Conservation (phyloP, 306 rosid genomes). For the Hylodesmum podocarpum region DNA sequence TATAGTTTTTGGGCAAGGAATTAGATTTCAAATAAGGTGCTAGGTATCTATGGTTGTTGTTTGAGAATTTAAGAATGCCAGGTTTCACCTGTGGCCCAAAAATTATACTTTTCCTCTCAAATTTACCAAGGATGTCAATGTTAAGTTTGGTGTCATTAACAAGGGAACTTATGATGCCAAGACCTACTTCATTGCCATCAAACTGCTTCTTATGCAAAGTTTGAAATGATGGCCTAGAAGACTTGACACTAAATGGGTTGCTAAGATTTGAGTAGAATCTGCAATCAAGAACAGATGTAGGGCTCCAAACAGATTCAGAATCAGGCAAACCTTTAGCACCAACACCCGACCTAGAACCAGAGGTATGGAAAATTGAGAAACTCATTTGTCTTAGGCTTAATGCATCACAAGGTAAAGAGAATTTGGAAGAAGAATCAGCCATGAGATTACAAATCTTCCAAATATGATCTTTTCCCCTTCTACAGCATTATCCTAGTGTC, state of each 20-base stretch:
- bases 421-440: slow-evolving; percentile 66
- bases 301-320: slow-evolving; percentile 71
- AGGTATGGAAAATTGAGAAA: slow-evolving; percentile 59
- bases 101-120: slow-evolving; percentile 59
- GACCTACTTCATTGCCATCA: slow-evolving; percentile 60
- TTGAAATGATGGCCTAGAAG: slow-evolving; percentile 40
- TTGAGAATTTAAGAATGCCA: slow-evolving; percentile 41
- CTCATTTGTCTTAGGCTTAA: slow-evolving; percentile 53
- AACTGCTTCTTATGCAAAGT: slow-evolving; percentile 47
- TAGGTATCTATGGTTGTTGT: slow-evolving; percentile 36
- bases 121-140: slow-evolving; percentile 44
- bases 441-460: slow-evolving; percentile 43
- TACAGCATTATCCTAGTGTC: slow-evolving; percentile 34
- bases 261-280: slow-evolving; percentile 60
- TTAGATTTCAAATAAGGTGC: slow-evolving; percentile 50
- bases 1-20: slow-evolving; percentile 77
- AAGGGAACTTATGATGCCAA: slow-evolving; percentile 71
- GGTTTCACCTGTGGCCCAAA: slow-evolving; percentile 71
- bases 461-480: slow-evolving; percentile 37
- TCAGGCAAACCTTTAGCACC: slow-evolving; percentile 53
- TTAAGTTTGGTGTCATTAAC: slow-evolving; percentile 49
- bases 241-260: slow-evolving; percentile 50
- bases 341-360: slow-evolving; percentile 66
- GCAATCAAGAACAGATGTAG: slow-evolving; percentile 79
- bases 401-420: slow-evolving; percentile 45